Evolutionary conservation across 257 asterid genomes (phyloP).

Genomic region (Haberlea rhodopensis): DNA sequence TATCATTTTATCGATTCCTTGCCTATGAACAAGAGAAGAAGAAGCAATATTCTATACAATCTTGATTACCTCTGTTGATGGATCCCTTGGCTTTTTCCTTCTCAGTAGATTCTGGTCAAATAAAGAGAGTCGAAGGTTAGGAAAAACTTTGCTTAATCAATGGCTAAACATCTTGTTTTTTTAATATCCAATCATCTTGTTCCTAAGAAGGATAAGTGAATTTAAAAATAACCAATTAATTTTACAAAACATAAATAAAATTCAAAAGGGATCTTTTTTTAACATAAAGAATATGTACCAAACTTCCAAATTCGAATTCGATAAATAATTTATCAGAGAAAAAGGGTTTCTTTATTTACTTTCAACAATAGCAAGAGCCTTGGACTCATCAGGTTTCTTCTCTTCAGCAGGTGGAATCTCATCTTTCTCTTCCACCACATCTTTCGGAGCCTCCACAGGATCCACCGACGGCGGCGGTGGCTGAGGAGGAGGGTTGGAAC

Average conservation of each 20-base stretch:
- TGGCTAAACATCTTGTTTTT: no score
- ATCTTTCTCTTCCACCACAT: constrained; percentile 65
- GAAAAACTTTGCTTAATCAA: neutral
- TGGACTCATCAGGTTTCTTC: constrained; percentile 41
- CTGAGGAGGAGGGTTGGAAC: constrained; percentile 24
- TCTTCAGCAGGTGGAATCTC: constrained; percentile 50
- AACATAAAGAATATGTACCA: neutral
- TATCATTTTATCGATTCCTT: neutral
- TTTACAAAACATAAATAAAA: neutral
- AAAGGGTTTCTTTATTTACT: constrained; percentile 30
- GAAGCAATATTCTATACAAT: neutral
- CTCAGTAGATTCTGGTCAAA: constrained; percentile 50
- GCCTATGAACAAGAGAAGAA: neutral
- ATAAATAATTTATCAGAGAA: neutral
- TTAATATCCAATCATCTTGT: no score
- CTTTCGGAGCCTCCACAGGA: constrained; percentile 43
- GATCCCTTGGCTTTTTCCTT: constrained; percentile 80
- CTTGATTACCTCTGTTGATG: constrained; percentile 64
- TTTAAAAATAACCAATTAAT: neutral
- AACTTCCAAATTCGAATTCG: constrained; percentile 8
- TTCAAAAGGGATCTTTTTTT: neutral
- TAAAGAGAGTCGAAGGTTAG: constrained; percentile 13
- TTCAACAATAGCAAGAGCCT: constrained; percentile 41
- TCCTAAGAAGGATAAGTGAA: neutral
- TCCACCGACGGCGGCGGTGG: no score